Percentiles rank a stretch among this genome's conserved stretches.
Evolutionary conservation across 345 rosid species (phyloP).

Genomic region (Citrus unshiu): DNA sequence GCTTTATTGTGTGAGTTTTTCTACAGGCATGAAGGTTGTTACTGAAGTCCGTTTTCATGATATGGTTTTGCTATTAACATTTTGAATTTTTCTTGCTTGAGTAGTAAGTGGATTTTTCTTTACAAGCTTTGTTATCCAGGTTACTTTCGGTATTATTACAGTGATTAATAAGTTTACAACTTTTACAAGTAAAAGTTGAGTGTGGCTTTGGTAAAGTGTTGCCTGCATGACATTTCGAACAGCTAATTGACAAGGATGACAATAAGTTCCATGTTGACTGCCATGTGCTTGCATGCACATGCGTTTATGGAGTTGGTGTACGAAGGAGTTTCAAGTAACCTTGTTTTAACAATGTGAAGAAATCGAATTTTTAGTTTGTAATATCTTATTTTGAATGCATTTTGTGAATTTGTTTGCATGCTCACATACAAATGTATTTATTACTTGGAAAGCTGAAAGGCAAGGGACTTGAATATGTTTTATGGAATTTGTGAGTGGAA

Average conservation of each 20-base stretch:
- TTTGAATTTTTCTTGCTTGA: not conserved
- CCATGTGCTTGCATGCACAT: not conserved
- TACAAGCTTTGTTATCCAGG: not conserved
- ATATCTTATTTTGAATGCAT: not conserved
- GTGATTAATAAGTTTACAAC: not conserved
- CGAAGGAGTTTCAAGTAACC: not conserved
- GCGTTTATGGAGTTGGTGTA: not conserved
- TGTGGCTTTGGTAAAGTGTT: not conserved
- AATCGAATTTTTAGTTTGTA: not conserved
- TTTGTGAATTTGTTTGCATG: not conserved
- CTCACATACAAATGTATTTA: not conserved
- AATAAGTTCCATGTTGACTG: not conserved
- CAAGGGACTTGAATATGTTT: not conserved
- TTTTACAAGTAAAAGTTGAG: not conserved
- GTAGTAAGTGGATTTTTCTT: not conserved
- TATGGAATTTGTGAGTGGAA: not conserved
- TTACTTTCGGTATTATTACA: not conserved
- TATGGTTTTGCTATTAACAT: not conserved
- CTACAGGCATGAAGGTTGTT: not conserved
- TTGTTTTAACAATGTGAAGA: not conserved
- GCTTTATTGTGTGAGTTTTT: not conserved
- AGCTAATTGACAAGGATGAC: not conserved
- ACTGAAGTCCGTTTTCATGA: not conserved
- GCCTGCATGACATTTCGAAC: not conserved
- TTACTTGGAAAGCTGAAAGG: not conserved